Percentiles rank a stretch among this genome's conserved stretches.
These are phyloP conservation scores for Colletotrichum sp. DNA, from an alignment of 2,329 filamentous ascomycete genomes.

Conservation along the genomic window DNA sequence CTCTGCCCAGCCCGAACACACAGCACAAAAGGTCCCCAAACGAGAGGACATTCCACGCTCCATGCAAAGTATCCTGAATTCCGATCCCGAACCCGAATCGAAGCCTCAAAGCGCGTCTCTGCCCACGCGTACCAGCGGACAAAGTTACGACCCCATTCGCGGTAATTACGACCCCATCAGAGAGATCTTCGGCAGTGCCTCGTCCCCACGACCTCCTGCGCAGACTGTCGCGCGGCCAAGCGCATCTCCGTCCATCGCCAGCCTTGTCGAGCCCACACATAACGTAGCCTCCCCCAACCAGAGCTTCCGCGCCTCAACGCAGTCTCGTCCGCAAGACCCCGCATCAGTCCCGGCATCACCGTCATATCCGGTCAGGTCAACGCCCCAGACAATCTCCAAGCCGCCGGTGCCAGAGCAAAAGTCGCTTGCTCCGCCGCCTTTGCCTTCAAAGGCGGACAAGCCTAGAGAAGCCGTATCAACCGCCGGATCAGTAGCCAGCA, in stretches of 20 bases:
- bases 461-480: conserved; percentile 10
- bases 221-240: conserved; percentile 70
- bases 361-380: conserved; percentile 39
- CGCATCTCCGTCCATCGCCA: conserved; percentile 89
- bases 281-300: conserved; percentile 40
- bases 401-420: conserved; percentile 42
- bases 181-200: conserved; percentile 42
- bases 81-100: conserved; percentile 46
- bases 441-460: conserved; percentile 28
- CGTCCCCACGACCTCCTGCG: conserved; percentile 54
- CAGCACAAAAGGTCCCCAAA: conserved; percentile 53
- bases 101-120: conserved; percentile 49
- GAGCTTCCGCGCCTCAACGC: conserved; percentile 25
- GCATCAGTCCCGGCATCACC: conserved; percentile 49
- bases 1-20: conserved; percentile 34
- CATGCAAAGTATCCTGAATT: conserved; percentile 63
- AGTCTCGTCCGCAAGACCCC: conserved; percentile 34
- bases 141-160: conserved; percentile 89
- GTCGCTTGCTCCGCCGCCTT: conserved; percentile 37
- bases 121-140: conserved; percentile 70
- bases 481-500: conserved; percentile 29
- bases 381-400: conserved; percentile 37
- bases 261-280: conserved; percentile 75
- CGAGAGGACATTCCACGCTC: conserved; percentile 56
- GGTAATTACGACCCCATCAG: conserved; percentile 72